A percentile compares a stretch with the other conserved stretches of the same genome.
Conservation (phyloP, 129 eudicot genomes). For the Ambrosia trifida region DNA sequence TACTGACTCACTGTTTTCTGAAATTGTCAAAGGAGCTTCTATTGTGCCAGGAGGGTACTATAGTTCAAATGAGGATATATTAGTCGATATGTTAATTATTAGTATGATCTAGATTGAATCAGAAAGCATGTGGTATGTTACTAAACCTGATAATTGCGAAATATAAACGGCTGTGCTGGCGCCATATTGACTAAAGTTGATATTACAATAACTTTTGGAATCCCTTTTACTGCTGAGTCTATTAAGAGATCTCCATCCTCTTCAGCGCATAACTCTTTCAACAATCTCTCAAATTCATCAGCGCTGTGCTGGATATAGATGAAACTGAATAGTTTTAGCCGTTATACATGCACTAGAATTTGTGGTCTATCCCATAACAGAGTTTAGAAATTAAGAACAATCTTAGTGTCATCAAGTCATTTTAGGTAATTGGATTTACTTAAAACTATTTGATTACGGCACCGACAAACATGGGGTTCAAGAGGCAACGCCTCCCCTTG, state of each 20-base stretch:
- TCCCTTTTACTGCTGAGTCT: constrained; percentile 77
- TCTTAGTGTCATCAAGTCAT: too few species aligned
- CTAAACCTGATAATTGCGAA: constrained; percentile 90
- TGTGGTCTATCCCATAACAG: constrained; percentile 6
- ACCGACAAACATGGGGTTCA: too few species aligned
- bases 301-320: constrained; percentile 87
- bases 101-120: constrained; percentile 7
- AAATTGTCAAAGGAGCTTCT: constrained; percentile 60
- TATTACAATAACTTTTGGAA: constrained; percentile 87
- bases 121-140: constrained; percentile 20
- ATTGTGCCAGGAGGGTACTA: constrained; percentile 97
- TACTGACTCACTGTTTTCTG: constrained; percentile 56
- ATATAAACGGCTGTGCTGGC: constrained; percentile 93
- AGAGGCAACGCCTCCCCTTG: too few species aligned
- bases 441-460: too few species aligned
- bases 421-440: too few species aligned
- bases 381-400: background rate
- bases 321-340: constrained; percentile 17
- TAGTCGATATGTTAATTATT: background rate
- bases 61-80: constrained; percentile 21
- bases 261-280: constrained; percentile 93
- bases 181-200: constrained; percentile 79
- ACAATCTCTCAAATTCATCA: constrained; percentile 85
- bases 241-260: constrained; percentile 96
- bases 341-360: constrained; percentile 8